Percentiles rank a stretch among this genome's conserved stretches.
These are phyloP conservation scores for Xylariaceae sp. DNA, from an alignment of 2,329 filamentous ascomycete species.

Conservation along the genomic window DNA sequence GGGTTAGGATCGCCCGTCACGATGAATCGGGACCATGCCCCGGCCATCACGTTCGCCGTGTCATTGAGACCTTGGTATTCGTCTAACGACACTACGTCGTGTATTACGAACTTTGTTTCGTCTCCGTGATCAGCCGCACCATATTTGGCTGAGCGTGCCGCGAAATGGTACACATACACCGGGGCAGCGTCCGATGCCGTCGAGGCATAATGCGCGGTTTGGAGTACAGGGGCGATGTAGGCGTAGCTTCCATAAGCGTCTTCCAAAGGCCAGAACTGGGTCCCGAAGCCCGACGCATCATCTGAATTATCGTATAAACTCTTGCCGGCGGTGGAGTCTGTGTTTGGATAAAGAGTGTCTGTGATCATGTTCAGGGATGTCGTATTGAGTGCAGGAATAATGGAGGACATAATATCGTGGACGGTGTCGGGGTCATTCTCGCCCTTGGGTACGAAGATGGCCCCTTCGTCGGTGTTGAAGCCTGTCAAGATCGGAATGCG, in stretches of 20 bases:
- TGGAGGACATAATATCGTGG: constrained; percentile 53
- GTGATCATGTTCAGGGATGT: constrained; percentile 53
- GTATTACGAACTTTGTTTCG: constrained; percentile 41
- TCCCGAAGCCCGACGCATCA: constrained; percentile 39
- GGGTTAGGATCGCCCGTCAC: constrained; percentile 28
- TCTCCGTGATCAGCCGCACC: constrained; percentile 46
- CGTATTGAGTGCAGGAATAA: constrained; percentile 55
- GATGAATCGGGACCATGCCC: constrained; percentile 39
- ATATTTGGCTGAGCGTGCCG: constrained; percentile 38
- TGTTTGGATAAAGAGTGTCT: constrained; percentile 57
- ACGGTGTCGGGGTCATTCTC: constrained; percentile 50
- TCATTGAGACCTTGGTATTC: constrained; percentile 35
- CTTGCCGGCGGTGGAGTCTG: constrained; percentile 36
- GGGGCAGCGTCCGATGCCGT: constrained; percentile 21
- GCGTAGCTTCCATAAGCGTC: constrained; percentile 62
- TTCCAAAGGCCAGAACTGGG: constrained; percentile 55
- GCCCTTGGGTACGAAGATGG: constrained; percentile 54
- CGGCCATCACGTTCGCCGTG: constrained; percentile 41
- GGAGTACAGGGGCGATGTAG: constrained; percentile 60
- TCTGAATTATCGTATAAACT: constrained; percentile 36
- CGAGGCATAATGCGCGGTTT: constrained; percentile 49
- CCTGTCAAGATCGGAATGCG: constrained; percentile 63
- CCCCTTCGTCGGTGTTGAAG: constrained; percentile 68
- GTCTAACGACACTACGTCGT: constrained; percentile 37
- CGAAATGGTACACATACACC: constrained; percentile 58